Base-by-base conservation (phyloP, 331 rosid genomes). In the Ulmus americana region DNA sequence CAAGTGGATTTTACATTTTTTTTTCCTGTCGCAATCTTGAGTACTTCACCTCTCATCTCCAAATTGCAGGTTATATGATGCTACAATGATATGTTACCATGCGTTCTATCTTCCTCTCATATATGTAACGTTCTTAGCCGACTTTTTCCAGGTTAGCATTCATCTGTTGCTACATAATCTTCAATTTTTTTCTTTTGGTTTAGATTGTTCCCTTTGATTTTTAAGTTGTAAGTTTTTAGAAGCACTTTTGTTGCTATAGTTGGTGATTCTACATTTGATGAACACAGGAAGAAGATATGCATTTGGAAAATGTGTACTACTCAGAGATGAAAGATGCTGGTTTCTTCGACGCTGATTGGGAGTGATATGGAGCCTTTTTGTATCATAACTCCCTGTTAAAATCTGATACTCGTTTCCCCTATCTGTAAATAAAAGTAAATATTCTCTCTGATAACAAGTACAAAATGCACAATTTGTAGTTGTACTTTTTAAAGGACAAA, bases 301-400 rank as follows among this genome's bases (percentile, higher is more conserved):
- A 81, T 61, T 83, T 91, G 85, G 97, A 91, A 64, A 88, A 83
- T 73, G 91, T 79, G 8, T 88, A 91, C 72, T 91, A 91, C 76
- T 91, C 96, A 12, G 97, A 91, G 75, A 91, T 91, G 97, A 91
- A 88, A 82, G 97, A 91, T 74, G 90, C 97, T 15, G 95, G 97
- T 69, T 88, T 88, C 79, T 84, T 86, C 20, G 86, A 84, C 70
- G 68, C 87, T 6, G 92, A 83, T 60, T 91, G 97, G 97, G 87
- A 91, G 45, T 84, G 80, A 86, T 56, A 74, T 55, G 47, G 57
- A 55, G 42, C 49, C 43, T 5, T 56, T 28, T 47, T 8, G 47
- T 45, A 64, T 60, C 68, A 39, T 58, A 59, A 39, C 8, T 47
- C 43, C 14, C 22, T 55, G 54, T 49, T 39, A 0, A 11, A 7